Conservation (phyloP, 331 rosid species). For the Phaseolus coccineus region DNA sequence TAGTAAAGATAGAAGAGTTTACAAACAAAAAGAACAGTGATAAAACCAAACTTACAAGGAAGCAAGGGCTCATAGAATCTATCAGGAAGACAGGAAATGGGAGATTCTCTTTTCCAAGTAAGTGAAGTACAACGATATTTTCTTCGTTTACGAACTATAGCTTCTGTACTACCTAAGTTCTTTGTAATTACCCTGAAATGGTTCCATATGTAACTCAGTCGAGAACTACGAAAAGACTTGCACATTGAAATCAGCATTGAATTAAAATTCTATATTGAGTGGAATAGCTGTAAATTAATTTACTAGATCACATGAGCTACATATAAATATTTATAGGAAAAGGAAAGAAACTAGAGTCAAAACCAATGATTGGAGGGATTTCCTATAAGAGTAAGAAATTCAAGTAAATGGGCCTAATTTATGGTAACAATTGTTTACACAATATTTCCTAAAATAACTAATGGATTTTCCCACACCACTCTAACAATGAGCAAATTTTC, state of each 20-base stretch:
- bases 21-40: slow-evolving; percentile 24
- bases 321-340: not conserved
- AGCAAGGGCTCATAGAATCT: slow-evolving; percentile 63
- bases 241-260: slow-evolving; percentile 29
- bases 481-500: slow-evolving; percentile 8
- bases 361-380: not conserved
- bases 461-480: not conserved
- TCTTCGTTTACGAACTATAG: slow-evolving; percentile 64
- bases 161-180: slow-evolving; percentile 60
- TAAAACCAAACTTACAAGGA: slow-evolving; percentile 65
- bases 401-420: not conserved
- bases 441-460: slow-evolving; percentile 12
- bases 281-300: slow-evolving; percentile 23
- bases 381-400: not conserved
- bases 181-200: slow-evolving; percentile 64
- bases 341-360: not conserved
- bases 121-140: slow-evolving; percentile 48
- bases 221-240: slow-evolving; percentile 30
- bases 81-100: slow-evolving; percentile 47
- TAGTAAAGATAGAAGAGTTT: slow-evolving; percentile 30
- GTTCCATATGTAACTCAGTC: slow-evolving; percentile 29
- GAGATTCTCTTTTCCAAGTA: slow-evolving; percentile 51
- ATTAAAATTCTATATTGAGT: not conserved
- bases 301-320: slow-evolving; percentile 9
- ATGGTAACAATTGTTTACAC: not conserved